Evolutionary conservation across 371 early-diverging fungal species (phyloP).

Genomic region (Mucor mucedo): DNA sequence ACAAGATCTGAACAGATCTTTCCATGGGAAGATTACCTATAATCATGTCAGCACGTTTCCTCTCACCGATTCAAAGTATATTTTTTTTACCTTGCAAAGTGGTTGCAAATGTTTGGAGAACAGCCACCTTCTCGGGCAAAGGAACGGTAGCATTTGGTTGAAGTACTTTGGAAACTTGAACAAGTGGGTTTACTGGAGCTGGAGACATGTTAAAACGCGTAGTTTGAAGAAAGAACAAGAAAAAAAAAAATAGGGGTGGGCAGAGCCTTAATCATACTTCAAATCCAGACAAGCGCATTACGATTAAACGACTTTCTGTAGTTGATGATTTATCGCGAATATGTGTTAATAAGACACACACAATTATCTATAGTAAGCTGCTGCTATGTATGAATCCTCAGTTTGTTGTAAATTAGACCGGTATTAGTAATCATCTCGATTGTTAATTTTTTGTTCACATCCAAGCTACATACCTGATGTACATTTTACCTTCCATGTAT

Average conservation of each 20-base stretch:
- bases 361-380: too few relatives aligned
- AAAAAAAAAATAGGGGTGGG: background rate
- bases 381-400: too few relatives aligned
- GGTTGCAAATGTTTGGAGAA: constrained; percentile 34
- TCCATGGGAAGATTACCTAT: constrained; percentile 29
- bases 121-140: constrained; percentile 30
- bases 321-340: too few relatives aligned
- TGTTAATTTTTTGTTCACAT: too few relatives aligned
- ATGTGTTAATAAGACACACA: too few relatives aligned
- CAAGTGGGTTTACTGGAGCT: constrained; percentile 24
- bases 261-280: background rate
- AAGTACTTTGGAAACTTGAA: constrained; percentile 34
- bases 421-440: too few relatives aligned
- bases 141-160: constrained; percentile 24
- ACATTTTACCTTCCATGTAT: too few relatives aligned
- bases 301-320: too few relatives aligned
- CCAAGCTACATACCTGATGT: too few relatives aligned
- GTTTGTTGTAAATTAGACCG: too few relatives aligned
- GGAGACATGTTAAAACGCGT: constrained; percentile 26
- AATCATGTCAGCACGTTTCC: background rate
- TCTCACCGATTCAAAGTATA: background rate
- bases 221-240: background rate
- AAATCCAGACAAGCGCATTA: too few relatives aligned
- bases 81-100: constrained; percentile 33
- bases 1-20: constrained; percentile 30